Evolutionary conservation across 257 asterid species (phyloP), one percentile per base, ranked within the genome.

Genomic region (Jacaranda copaia): DNA sequence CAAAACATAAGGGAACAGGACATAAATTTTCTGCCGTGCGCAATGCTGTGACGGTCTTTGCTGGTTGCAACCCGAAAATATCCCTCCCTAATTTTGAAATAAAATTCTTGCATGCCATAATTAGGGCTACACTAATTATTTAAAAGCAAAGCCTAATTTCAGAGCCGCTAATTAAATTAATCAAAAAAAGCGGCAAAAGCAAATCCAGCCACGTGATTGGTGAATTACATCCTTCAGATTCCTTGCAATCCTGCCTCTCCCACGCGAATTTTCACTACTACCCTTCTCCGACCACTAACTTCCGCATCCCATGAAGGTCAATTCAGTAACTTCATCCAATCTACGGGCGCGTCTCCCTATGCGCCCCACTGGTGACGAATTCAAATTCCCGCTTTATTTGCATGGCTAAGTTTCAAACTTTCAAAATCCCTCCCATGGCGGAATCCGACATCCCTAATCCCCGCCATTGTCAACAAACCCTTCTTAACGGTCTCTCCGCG

Each of bases 321-420:
- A 10, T 72, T 8, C 5, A 0, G 86, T 85, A 79, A 81, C 5
- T 58, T 43, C 59, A 0, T 25, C 32, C 32, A 0, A 5, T 0
- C 11, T 10, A 12, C 4, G 43, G 87, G 88, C 91, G 91, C 86
- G 78, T 49, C 72, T 40, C 65, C 67, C 77, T 63, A 77, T 65
- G 15, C 67, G 72, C 70, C 67, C 75, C 70, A 67, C 52, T 81
- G 69, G 68, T 63, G 67, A 42, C 66, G 45, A 25, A 82, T 79
- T 82, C 82, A 77, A 81, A 81, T 78, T 89, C 92, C 94, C 94
- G 94, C 94, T 79, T 73, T 53, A 53, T 78, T 75, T 77, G 79
- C 82, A 81, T 82, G 88, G 81, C 81, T 49, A 69, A 83, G 79
- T 81, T 89, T 88, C 92, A 88, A 88, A 92, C 92, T 83, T 87